Percentiles rank a stretch among this genome's conserved stretches.
phyloP scores from a whole-genome alignment of 768 basidiomycete genomes.

The Lactarius deliciosus region DNA sequence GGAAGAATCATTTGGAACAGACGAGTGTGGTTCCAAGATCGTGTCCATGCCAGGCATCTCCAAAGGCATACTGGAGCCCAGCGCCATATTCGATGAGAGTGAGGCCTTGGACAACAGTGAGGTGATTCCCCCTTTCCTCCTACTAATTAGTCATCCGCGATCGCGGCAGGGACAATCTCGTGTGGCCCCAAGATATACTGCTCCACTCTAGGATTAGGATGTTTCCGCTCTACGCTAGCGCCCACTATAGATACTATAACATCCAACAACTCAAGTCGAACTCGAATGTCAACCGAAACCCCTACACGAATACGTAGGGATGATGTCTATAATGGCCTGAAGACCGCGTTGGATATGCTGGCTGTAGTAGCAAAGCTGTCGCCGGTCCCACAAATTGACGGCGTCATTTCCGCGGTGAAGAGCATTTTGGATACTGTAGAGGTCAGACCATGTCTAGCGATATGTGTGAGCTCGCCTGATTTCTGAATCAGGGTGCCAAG shows the following conservation, averaged over 20 bases:
- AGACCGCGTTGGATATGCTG: constrained; percentile 10
- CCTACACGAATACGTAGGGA: constrained; percentile 7
- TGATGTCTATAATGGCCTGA: constrained; percentile 20
- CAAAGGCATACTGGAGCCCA: too few species aligned
- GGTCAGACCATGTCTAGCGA: not conserved
- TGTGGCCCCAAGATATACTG: not conserved
- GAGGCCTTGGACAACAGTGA: too few species aligned
- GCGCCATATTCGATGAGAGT: too few species aligned
- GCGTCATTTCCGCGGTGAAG: constrained; percentile 13
- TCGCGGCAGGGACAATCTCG: not conserved
- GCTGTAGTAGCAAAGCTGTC: not conserved
- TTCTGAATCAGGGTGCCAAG: constrained; percentile 15
- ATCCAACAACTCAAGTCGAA: not conserved
- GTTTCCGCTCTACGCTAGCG: not conserved
- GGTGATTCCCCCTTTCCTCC: too few species aligned
- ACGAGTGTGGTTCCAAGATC: too few species aligned
- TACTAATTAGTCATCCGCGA: not conserved
- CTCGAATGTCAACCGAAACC: constrained; percentile 9
- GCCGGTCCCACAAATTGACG: constrained; percentile 17
- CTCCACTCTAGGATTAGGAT: not conserved
- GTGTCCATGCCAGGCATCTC: too few species aligned
- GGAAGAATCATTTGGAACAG: too few species aligned
- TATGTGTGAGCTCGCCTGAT: not conserved
- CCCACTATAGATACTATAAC: not conserved
- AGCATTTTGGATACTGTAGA: constrained; percentile 21